Base-by-base conservation (phyloP, 768 basidiomycete species). In the Mrakia frigida region DNA sequence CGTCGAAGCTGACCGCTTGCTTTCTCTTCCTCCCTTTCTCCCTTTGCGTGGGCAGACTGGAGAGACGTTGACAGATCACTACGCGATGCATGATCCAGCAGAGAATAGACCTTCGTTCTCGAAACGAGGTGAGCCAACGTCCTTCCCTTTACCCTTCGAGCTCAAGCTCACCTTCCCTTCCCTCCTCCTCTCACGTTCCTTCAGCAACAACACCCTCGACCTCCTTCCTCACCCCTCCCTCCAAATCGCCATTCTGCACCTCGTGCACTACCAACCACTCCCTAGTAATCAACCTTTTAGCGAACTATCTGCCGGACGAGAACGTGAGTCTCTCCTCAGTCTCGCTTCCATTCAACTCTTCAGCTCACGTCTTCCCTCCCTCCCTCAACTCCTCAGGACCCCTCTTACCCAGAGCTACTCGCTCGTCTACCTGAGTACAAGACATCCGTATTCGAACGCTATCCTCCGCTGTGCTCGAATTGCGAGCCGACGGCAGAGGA, bases 201-300 rank as follows among this genome's bases (percentile, higher is more conserved):
- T 33, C 65, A 52, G 35, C 33, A 35, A 46, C 61, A 33, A 43
- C 67, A 73, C 74, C 60, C 56, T 21, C 71, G 71, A 10, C 81
- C 79, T 3, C 81, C 80, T 75, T 79, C 80, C 23, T 79, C 79
- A 46, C 37, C 10, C 73, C 77, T 1, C 31, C 77, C 4, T 73
- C 39, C 28, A 72, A 74, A 10, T 80, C 78, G 21, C 78, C 78
- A 11, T 95, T 96, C 84, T 98, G 94, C 83, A 89, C 91, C 80
- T 88, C 88, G 10, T 97, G 95, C 82, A 90, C 91, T 80, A 92
- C 92, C n/a, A 98, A 98, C 83, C 94, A 97, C 81, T 90, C 89
- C 85, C 87, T 98, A 53, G 85, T 93, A 73, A 85, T 92, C 78
- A 92, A 94, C 82, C 87, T 98, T 74, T 85, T 98, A 43, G 91